Evolutionary conservation across 2,329 filamentous ascomycete species (phyloP).

Genomic region (Penicillium brasilianum): DNA sequence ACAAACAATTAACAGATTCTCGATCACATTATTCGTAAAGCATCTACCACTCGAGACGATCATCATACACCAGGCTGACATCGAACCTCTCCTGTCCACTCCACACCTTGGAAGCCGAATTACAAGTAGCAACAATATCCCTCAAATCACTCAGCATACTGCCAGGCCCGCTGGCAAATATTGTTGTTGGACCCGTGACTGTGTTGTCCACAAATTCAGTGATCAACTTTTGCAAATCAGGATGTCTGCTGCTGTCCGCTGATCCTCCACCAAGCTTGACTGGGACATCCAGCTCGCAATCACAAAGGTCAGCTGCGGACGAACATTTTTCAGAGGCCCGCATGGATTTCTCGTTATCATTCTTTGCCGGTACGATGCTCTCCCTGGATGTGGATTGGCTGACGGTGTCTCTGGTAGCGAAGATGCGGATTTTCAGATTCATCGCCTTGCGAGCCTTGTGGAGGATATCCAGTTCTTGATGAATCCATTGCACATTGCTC

Average conservation of each 20-base stretch:
- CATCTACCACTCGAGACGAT: conserved; percentile 53
- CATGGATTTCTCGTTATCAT: conserved; percentile 16
- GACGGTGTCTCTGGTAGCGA: conserved; percentile 60
- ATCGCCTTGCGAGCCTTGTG: conserved; percentile 45
- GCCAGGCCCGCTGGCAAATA: conserved; percentile 66
- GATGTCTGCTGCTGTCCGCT: conserved; percentile 32
- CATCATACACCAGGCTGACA: conserved; percentile 64
- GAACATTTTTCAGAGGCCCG: conserved; percentile 6
- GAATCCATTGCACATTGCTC: conserved; percentile 63
- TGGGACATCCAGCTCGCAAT: conserved; percentile 16
- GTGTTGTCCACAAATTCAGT: conserved; percentile 53
- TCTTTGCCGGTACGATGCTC: not conserved
- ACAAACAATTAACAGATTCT: not conserved
- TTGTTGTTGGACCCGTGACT: conserved; percentile 55
- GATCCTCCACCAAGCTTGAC: conserved; percentile 25
- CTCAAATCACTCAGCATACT: conserved; percentile 65
- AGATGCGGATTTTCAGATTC: conserved; percentile 60
- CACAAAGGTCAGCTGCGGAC: conserved; percentile 16
- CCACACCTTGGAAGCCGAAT: conserved; percentile 62
- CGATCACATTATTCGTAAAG: conserved; percentile 9
- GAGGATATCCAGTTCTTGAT: conserved; percentile 60
- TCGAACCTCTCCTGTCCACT: conserved; percentile 61
- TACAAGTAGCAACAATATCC: conserved; percentile 58
- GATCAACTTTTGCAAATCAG: conserved; percentile 54
- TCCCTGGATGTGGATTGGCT: not conserved